Evolutionary conservation across 768 basidiomycete genomes (phyloP), one percentile per base, ranked within the genome.

Genomic region (Leccinum barrowsii): DNA sequence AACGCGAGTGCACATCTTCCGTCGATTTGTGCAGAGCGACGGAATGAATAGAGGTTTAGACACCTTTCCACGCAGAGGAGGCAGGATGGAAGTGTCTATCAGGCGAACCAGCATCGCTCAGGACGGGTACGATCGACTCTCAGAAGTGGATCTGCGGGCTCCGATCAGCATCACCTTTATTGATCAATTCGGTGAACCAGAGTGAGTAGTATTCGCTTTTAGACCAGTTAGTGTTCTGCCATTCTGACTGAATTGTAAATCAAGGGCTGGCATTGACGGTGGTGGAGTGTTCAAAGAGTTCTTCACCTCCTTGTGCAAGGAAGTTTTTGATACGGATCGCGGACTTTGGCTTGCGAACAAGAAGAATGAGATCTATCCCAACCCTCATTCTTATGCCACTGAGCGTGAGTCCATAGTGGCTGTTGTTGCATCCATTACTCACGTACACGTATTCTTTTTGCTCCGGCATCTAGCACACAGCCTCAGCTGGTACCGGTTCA

Each of bases 271-370:
- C 0, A 96, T 98, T 32, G 96, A 98, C 62, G 95, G 96, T 2
- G 95, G 97, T 2, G 97, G 97, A 0, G 87, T 98, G 5, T 98
- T 97, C 79, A 99, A 98, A 71, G 97, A 98, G 72, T 97, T 98
- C 65, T 83, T 98, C 67, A 99, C 94, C 2, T 92, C 89, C 13
- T 73, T 99, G 17, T 88, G 87, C 57, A 94, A 90, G 67, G 96
- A 98, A 70, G 96, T 91, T 0, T 98, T 99, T 60, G 94, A 99
- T 67, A 89, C 90, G 2, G 86, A 98, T 67, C 85, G 94, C 5
- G 97, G 97, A 10, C 76, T 99, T 5, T 99, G 97, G 97, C 78
- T 96, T 26, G 85, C 84, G 26, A 99, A 88, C 57, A 84, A 85
- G 72, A 90, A 93, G 73, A 92, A 97, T 56, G 94, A 98, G 73